phyloP scores from a whole-genome alignment of 768 basidiomycete species.

The Podaxis mareebaensis region DNA sequence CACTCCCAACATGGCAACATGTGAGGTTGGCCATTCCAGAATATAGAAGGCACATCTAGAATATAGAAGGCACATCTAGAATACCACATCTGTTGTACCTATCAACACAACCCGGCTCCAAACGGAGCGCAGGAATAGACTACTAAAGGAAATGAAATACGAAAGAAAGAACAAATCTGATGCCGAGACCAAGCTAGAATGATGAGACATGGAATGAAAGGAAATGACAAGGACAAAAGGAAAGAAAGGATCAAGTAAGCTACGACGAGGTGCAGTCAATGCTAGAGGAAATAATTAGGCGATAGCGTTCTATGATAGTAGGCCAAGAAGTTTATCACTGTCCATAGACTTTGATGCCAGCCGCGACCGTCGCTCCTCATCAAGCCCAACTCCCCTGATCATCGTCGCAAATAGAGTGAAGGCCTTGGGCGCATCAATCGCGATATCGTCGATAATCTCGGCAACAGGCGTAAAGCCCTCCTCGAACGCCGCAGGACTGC shows the following conservation, averaged over 20 bases:
- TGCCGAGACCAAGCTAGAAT: slow-evolving; percentile 6
- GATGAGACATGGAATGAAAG: slow-evolving; percentile 1
- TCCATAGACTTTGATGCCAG: slow-evolving; percentile 65
- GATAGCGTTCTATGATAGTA: slow-evolving; percentile 48
- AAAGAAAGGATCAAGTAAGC: slow-evolving; percentile 17
- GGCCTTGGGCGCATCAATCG: slow-evolving; percentile 89
- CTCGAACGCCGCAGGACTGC: slow-evolving; percentile 64
- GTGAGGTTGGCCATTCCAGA: neutral
- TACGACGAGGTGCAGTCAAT: slow-evolving; percentile 13
- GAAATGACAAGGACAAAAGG: slow-evolving; percentile 18
- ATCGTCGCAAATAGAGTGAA: slow-evolving; percentile 74
- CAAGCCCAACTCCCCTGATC: slow-evolving; percentile 68
- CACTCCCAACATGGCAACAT: neutral
- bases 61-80: slow-evolving; percentile 9
- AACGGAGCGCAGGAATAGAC: slow-evolving; percentile 7
- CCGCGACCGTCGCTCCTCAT: slow-evolving; percentile 55
- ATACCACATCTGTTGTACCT: slow-evolving; percentile 11
- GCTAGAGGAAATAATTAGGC: slow-evolving; percentile 13
- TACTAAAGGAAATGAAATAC: neutral
- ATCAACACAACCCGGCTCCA: slow-evolving; percentile 7
- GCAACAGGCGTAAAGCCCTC: slow-evolving; percentile 69
- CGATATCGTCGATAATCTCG: slow-evolving; percentile 84
- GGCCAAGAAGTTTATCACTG: slow-evolving; percentile 56
- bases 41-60: slow-evolving; percentile 1
- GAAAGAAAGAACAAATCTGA: slow-evolving; percentile 6